Evolutionary conservation across 495 filamentous ascomycete species (phyloP).

Genomic region (Echria macrotheca): DNA sequence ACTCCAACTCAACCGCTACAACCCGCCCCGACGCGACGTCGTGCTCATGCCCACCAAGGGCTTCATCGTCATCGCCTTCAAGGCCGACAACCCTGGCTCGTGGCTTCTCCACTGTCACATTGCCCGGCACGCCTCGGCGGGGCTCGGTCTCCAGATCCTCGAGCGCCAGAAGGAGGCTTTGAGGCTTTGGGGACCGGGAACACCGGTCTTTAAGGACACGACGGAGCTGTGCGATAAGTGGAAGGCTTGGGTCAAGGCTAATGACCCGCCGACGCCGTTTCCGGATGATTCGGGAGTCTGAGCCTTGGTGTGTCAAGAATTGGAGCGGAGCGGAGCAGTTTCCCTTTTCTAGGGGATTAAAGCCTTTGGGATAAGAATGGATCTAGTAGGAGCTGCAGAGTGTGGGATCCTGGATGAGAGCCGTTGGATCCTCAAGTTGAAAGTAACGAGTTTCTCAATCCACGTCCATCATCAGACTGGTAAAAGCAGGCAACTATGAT

Average conservation of each 20-base stretch:
- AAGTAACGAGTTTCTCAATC: too few relatives aligned
- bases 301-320: not conserved
- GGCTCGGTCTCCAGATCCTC: constrained; percentile 39
- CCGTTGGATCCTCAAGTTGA: too few relatives aligned
- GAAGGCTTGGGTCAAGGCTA: not conserved
- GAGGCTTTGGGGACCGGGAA: constrained; percentile 7
- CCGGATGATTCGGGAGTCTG: constrained; percentile 18
- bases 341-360: too few relatives aligned
- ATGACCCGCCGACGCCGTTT: not conserved
- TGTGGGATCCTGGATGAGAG: too few relatives aligned
- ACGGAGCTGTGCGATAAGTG: not conserved
- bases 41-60: constrained; percentile 37
- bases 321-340: not conserved
- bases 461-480: too few relatives aligned
- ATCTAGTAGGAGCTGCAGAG: too few relatives aligned
- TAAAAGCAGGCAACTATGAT: too few relatives aligned
- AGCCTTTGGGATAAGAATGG: too few relatives aligned
- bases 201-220: not conserved
- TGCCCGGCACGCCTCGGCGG: constrained; percentile 40
- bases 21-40: constrained; percentile 55
- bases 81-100: constrained; percentile 37
- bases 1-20: constrained; percentile 30
- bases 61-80: constrained; percentile 34
- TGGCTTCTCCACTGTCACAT: constrained; percentile 42
- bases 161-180: constrained; percentile 22